Evolutionary conservation across 2,329 filamentous ascomycete genomes (phyloP).

Genomic region (Colletotrichum abscissum): DNA sequence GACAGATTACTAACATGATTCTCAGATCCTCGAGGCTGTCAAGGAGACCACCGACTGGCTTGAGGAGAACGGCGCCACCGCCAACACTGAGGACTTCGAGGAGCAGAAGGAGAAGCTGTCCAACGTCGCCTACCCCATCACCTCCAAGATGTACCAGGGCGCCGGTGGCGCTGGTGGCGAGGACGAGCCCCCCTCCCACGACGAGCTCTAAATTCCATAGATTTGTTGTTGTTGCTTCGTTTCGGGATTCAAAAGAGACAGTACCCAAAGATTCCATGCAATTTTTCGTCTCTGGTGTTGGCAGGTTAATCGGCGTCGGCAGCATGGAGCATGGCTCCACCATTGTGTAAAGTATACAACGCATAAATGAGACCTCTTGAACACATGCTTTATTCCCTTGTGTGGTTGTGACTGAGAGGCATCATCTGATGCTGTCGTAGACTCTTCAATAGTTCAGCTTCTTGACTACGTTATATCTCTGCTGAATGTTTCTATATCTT

Average conservation of each 20-base stretch:
- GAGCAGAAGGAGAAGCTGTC: constrained; percentile 99
- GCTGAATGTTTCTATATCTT: neutral
- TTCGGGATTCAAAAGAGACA: constrained; percentile 35
- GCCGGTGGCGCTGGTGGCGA: constrained; percentile 73
- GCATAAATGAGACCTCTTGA: constrained; percentile 36
- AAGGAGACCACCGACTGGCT: constrained; percentile 99
- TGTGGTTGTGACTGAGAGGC: neutral
- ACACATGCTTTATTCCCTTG: neutral
- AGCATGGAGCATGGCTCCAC: constrained; percentile 35
- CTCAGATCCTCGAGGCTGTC: constrained; percentile 86
- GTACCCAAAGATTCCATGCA: constrained; percentile 34
- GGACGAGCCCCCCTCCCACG: constrained; percentile 76
- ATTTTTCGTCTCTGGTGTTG: constrained; percentile 36
- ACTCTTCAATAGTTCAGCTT: neutral
- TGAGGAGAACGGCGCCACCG: constrained; percentile 90
- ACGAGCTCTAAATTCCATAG: constrained; percentile 76
- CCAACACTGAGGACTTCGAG: constrained; percentile 93
- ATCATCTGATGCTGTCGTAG: neutral
- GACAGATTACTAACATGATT: constrained; percentile 1
- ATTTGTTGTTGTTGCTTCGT: constrained; percentile 36
- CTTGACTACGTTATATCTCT: neutral
- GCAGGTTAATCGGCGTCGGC: constrained; percentile 37
- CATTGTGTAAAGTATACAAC: constrained; percentile 35
- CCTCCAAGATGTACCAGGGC: constrained; percentile 91
- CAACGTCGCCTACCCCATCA: constrained; percentile 97